Conservation (phyloP, 1,284 basidiomycete genomes). For the Ustilago vetiveriae region DNA sequence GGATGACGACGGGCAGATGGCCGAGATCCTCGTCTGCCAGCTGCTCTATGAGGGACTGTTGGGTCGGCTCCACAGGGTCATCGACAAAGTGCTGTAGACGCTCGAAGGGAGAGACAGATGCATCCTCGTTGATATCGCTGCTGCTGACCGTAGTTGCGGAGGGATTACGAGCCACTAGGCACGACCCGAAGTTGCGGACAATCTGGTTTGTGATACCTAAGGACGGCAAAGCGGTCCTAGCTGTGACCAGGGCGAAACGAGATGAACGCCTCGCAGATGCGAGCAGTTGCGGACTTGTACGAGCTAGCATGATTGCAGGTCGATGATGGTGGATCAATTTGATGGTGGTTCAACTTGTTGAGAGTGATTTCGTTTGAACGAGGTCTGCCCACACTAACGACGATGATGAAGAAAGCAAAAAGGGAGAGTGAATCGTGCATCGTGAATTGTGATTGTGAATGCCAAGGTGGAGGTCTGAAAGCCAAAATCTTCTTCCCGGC, state of each 20-base stretch:
- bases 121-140: background rate
- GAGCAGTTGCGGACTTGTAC: constrained; percentile 7
- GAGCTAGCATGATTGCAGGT: constrained; percentile 12
- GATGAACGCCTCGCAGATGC: background rate
- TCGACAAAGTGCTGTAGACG: constrained; percentile 11
- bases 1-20: constrained; percentile 12
- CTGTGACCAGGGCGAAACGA: background rate
- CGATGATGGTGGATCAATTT: background rate
- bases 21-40: constrained; percentile 4
- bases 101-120: background rate
- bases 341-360: no score
- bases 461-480: background rate
- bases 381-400: no score
- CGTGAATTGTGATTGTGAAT: background rate
- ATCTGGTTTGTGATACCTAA: no score
- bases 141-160: no score
- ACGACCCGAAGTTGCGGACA: no score
- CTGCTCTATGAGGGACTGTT: background rate
- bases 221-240: background rate
- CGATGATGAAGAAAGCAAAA: background rate
- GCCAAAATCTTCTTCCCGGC: constrained; percentile 14
- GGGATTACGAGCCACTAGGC: no score
- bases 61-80: constrained; percentile 1
- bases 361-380: no score
- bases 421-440: background rate